These are phyloP conservation scores for Malus sieversii DNA, from an alignment of 306 rosid genomes.

Conservation along the genomic window DNA sequence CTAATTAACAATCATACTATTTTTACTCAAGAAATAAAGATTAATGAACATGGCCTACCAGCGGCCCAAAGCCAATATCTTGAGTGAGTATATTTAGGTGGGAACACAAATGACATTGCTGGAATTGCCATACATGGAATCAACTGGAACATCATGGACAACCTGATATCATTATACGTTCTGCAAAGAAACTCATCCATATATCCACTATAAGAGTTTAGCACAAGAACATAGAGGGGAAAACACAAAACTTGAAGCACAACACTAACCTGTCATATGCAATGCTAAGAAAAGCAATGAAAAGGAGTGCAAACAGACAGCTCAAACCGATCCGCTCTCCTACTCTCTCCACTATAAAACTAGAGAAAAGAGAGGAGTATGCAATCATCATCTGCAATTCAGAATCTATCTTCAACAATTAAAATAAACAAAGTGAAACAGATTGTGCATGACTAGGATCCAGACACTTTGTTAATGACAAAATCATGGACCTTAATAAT, in stretches of 20 bases:
- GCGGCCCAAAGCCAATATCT: slow-evolving; percentile 55
- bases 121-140: slow-evolving; percentile 50
- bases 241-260: neutral
- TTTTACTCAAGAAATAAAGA: neutral
- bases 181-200: slow-evolving; percentile 37
- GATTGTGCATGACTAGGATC: neutral
- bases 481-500: neutral
- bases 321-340: slow-evolving; percentile 41
- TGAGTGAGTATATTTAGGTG: slow-evolving; percentile 52
- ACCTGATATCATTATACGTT: slow-evolving; percentile 40
- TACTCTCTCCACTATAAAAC: slow-evolving; percentile 49
- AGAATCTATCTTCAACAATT: slow-evolving; percentile 8
- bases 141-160: slow-evolving; percentile 52
- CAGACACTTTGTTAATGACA: neutral
- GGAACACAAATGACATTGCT: slow-evolving; percentile 29
- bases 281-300: slow-evolving; percentile 32
- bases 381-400: slow-evolving; percentile 58
- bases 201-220: slow-evolving; percentile 5
- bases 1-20: neutral
- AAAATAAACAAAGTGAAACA: neutral
- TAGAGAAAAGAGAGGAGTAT: slow-evolving; percentile 48
- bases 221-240: neutral
- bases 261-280: slow-evolving; percentile 42
- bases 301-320: slow-evolving; percentile 34
- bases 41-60: slow-evolving; percentile 25